Conservation (phyloP, 2,329 filamentous ascomycete genomes). For the Colletotrichum aenigma region DNA sequence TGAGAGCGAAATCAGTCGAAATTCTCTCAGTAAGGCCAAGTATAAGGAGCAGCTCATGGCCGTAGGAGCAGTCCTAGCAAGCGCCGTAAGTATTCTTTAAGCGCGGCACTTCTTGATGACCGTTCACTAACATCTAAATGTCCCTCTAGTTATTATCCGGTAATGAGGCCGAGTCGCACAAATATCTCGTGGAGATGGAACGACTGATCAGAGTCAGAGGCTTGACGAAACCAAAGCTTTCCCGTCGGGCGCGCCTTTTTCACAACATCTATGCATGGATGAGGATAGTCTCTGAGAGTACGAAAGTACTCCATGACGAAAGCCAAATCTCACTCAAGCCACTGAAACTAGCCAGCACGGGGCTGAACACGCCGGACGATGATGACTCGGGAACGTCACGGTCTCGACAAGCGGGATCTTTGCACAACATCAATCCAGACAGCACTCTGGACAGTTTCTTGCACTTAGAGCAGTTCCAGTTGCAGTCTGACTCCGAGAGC, state of each 20-base stretch:
- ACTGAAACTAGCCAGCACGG: not conserved
- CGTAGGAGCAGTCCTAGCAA: not conserved
- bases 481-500: not conserved
- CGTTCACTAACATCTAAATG: too few relatives aligned
- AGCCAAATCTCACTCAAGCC: not conserved
- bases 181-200: not conserved
- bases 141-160: not conserved
- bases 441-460: not conserved
- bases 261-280: not conserved
- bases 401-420: not conserved
- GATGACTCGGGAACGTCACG: not conserved
- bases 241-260: not conserved
- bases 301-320: not conserved
- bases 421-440: not conserved
- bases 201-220: not conserved
- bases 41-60: slow-evolving; percentile 7
- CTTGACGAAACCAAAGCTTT: not conserved
- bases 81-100: not conserved
- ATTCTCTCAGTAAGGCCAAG: not conserved
- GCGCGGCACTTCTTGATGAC: not conserved
- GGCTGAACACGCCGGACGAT: not conserved
- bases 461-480: not conserved
- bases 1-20: not conserved
- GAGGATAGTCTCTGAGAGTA: not conserved
- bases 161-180: not conserved